phyloP scores from a whole-genome alignment of 306 rosid species.

The Trifolium subterraneum region DNA sequence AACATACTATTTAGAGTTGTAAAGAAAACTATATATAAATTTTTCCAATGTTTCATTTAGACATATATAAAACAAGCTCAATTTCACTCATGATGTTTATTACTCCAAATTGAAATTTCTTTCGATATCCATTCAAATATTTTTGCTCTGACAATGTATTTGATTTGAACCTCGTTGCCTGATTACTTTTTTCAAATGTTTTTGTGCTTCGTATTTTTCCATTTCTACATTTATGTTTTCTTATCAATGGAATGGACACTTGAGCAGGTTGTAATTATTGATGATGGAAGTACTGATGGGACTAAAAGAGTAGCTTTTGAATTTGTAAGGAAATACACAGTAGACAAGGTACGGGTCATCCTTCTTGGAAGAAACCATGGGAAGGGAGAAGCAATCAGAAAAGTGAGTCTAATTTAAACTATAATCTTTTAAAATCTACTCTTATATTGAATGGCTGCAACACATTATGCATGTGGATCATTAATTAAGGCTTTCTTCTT shows the following conservation, averaged over 20 bases:
- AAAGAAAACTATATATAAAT: conserved; percentile 1
- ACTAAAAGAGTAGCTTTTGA: conserved; percentile 89
- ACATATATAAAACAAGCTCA: conserved; percentile 22
- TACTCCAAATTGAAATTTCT: conserved; percentile 1
- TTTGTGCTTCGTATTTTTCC: conserved; percentile 2
- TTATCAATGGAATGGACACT: conserved; percentile 40
- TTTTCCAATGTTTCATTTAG: background rate
- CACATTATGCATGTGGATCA: conserved; percentile 37
- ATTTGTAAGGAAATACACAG: conserved; percentile 76
- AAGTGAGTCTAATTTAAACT: conserved; percentile 76
- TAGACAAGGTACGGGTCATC: conserved; percentile 82
- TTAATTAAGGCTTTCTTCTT: conserved; percentile 71
- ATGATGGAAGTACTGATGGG: conserved; percentile 93
- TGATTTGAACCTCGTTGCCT: conserved; percentile 17
- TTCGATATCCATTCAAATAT: conserved; percentile 22
- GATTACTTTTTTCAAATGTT: conserved; percentile 12
- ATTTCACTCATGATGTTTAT: conserved; percentile 29
- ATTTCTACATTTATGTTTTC: conserved; percentile 24
- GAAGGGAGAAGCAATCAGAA: conserved; percentile 97
- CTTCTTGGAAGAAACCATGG: conserved; percentile 94
- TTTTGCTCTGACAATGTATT: conserved; percentile 9
- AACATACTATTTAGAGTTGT: background rate
- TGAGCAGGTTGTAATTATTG: conserved; percentile 81
- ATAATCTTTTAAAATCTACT: conserved; percentile 15
- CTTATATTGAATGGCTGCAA: background rate